Evolutionary conservation across 176 grass and related monocot genomes (phyloP), one percentile per base, ranked within the genome.

Genomic region (Lolium multiflorum): DNA sequence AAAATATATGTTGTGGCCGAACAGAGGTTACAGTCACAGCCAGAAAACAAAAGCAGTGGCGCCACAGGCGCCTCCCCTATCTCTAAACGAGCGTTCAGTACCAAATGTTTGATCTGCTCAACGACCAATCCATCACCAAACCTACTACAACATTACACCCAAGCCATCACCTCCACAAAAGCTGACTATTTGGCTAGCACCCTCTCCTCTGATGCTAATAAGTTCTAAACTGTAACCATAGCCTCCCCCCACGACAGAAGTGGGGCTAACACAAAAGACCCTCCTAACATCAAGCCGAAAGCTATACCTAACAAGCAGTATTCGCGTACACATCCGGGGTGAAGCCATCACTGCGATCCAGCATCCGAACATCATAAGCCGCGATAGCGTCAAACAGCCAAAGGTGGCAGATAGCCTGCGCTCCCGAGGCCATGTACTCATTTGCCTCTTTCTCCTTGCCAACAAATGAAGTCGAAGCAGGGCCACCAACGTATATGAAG

Each of bases 331-430:
- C 5, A 16, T 46, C 22, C 14, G 10, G 17, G 18, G 18, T 11
- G 15, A 37, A 13, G 26, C 4, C 15, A n/a, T 41, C 20, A 24
- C 39, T 70, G 11, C 3, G 11, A 6, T 78, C 15, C 22, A 91
- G 58, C 7, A 83, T 38, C 13, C 65, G n/a, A 0, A 15, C 66
- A 8, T 91, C 84, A 9, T 80, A 91, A 3, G 67, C 50, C 13
- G 76, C 75, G 43, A 91, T 17, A 52, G 89, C 85, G 1, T 74
- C 38, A 4, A 80, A 4, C 18, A 91, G 57, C 22, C 2, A 80
- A 14, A 17, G 5, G 41, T 83, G 48, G 67, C 80, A 28, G 74
- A 84, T 83, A 75, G 80, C 85, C 37, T 5, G 49, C 1, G 75
- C 80, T 14, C 84, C 85, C 0, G 12, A 17, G 3, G 58, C 49